These are phyloP conservation scores for Pharnaceum exiguum DNA, from an alignment of 148 eudicot species.

Conservation along the genomic window DNA sequence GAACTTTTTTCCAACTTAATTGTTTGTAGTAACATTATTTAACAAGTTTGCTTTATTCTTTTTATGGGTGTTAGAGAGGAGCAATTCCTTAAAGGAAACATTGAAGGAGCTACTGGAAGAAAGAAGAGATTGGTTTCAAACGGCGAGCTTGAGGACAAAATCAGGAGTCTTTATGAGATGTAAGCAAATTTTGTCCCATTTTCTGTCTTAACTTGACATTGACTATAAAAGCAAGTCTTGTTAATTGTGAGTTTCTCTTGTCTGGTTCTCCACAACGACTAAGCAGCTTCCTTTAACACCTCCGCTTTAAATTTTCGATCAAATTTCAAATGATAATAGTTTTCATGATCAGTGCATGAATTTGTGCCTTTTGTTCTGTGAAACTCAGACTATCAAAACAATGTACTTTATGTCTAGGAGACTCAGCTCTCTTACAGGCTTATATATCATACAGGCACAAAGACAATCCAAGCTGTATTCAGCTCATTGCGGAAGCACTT, in stretches of 20 bases:
- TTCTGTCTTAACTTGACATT: neutral
- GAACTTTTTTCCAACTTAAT: neutral
- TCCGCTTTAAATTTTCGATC: too few species aligned
- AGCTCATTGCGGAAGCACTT: constrained; percentile 61
- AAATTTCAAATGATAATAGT: too few species aligned
- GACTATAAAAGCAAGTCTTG: neutral
- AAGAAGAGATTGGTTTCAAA: constrained; percentile 48
- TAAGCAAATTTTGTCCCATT: constrained; percentile 25
- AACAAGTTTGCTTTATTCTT: constrained; percentile 2
- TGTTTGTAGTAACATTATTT: too few species aligned
- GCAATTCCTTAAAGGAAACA: constrained; percentile 24
- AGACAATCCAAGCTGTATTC: constrained; percentile 40
- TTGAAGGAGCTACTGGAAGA: constrained; percentile 31
- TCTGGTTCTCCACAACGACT: neutral
- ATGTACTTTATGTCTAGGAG: too few species aligned
- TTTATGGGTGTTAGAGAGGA: constrained; percentile 33
- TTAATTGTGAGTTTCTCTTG: neutral
- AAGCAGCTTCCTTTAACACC: too few species aligned
- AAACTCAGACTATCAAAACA: too few species aligned
- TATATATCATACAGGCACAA: constrained; percentile 69
- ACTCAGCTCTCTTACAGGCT: too few species aligned
- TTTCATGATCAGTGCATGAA: too few species aligned
- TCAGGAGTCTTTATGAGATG: constrained; percentile 63
- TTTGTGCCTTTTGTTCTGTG: too few species aligned
- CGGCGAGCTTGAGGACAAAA: constrained; percentile 50